Conservation (phyloP, 1,284 basidiomycete species). For the Erythrobasidium hasegawianum region DNA sequence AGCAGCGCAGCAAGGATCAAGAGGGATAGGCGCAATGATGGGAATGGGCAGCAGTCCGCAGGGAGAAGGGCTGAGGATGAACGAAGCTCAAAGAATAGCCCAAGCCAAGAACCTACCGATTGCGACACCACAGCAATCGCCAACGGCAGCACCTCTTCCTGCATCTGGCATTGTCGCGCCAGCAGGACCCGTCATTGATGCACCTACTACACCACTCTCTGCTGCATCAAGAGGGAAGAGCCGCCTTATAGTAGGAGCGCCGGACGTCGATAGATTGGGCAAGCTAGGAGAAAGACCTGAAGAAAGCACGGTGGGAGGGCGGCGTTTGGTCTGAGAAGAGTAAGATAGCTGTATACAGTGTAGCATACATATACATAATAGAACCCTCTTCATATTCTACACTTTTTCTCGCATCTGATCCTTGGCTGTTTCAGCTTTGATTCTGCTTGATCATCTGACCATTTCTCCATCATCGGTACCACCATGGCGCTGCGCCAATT, state of each 20-base stretch:
- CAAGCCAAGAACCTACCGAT: not conserved
- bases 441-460: not conserved
- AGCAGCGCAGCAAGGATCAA: not conserved
- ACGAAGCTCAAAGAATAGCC: not conserved
- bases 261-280: constrained; percentile 38
- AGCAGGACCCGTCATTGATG: not conserved
- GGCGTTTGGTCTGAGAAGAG: constrained; percentile 21
- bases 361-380: not conserved
- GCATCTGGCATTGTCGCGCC: not conserved
- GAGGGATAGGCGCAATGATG: constrained; percentile 32
- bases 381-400: not conserved
- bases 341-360: not conserved
- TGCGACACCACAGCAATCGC: constrained; percentile 22
- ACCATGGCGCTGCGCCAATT: constrained; percentile 34
- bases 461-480: not conserved
- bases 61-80: constrained; percentile 19
- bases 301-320: constrained; percentile 8
- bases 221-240: constrained; percentile 28
- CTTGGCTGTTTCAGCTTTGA: not conserved
- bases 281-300: constrained; percentile 12
- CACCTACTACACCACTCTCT: not conserved
- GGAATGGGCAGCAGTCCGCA: constrained; percentile 31
- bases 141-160: constrained; percentile 24
- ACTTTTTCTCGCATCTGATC: constrained; percentile 3
- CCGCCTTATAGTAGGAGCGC: constrained; percentile 37